phyloP scores from a whole-genome alignment of 1,139 yeast species.

The Taphrina flavorubra region DNA sequence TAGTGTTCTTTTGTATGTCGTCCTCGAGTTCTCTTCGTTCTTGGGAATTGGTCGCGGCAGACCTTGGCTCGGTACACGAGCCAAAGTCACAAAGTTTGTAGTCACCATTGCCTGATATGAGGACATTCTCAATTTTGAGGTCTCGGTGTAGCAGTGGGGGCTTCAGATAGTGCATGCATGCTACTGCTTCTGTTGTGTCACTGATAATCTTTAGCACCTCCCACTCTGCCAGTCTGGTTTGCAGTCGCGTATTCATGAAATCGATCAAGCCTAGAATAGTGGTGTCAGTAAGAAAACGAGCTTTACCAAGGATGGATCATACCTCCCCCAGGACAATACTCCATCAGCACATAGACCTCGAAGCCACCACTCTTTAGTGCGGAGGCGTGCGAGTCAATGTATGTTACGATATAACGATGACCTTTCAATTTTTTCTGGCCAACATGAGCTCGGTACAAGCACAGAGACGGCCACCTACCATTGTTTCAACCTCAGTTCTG shows the following conservation, averaged over 20 bases:
- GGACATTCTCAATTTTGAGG: constrained; percentile 91
- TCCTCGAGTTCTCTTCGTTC: constrained; percentile 74
- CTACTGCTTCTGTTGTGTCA: constrained; percentile 81
- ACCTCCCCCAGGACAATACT: constrained; percentile 72
- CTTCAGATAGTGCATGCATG: constrained; percentile 81
- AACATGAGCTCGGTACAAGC: not conserved
- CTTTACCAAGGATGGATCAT: not conserved
- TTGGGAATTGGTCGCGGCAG: constrained; percentile 67
- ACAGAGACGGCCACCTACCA: constrained; percentile 52
- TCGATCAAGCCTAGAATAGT: constrained; percentile 71
- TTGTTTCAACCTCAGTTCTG: constrained; percentile 80
- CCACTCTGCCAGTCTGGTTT: constrained; percentile 76
- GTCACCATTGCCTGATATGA: constrained; percentile 71
- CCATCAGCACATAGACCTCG: constrained; percentile 92
- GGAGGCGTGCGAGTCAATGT: constrained; percentile 95
- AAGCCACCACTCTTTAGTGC: constrained; percentile 63
- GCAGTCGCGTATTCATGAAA: constrained; percentile 88
- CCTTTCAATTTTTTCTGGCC: constrained; percentile 69
- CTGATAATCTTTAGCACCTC: constrained; percentile 84
- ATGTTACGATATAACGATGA: constrained; percentile 78
- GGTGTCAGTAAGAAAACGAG: not conserved
- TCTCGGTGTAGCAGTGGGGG: constrained; percentile 91
- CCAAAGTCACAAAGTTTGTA: constrained; percentile 95
- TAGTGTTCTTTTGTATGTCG: constrained; percentile 87
- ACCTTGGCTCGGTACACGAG: constrained; percentile 71